Evolutionary conservation across 208 protist genomes (phyloP).

Genomic region (Leishmania arabica): DNA sequence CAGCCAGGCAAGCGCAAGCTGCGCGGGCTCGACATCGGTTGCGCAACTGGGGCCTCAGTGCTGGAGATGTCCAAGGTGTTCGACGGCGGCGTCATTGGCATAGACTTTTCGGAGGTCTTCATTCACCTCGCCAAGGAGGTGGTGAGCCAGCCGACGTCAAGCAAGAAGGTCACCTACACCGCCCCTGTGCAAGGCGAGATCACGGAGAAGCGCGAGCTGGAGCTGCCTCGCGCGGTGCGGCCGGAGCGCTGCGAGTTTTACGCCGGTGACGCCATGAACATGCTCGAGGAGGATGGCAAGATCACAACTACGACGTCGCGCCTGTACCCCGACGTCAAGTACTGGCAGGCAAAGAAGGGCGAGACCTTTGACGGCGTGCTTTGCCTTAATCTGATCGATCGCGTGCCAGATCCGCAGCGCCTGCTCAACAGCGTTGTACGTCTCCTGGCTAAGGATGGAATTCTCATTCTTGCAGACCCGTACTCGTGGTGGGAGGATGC

Average conservation of each 20-base stretch:
- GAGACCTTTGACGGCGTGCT: slow-evolving; percentile 83
- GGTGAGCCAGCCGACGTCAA: slow-evolving; percentile 5
- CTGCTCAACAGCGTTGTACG: slow-evolving; percentile 55
- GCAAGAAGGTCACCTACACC: slow-evolving; percentile 44
- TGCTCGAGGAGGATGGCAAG: slow-evolving; percentile 45
- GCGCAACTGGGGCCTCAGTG: slow-evolving; percentile 77
- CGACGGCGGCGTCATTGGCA: slow-evolving; percentile 61
- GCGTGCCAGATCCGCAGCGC: slow-evolving; percentile 67
- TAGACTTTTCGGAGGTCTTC: slow-evolving; percentile 80
- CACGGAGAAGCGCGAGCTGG: slow-evolving; percentile 35
- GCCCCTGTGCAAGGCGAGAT: slow-evolving; percentile 71
- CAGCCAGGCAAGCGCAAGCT: slow-evolving; percentile 20
- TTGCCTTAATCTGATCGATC: slow-evolving; percentile 81
- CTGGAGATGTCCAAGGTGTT: slow-evolving; percentile 88
- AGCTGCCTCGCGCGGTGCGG: slow-evolving; percentile 28
- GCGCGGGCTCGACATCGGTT: slow-evolving; percentile 79
- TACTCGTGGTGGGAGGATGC: slow-evolving; percentile 88
- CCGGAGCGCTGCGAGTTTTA: slow-evolving; percentile 59
- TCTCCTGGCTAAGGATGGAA: slow-evolving; percentile 55
- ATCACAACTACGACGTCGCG: slow-evolving; percentile 15
- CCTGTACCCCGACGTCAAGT: slow-evolving; percentile 46
- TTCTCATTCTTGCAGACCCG: slow-evolving; percentile 80
- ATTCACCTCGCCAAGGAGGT: slow-evolving; percentile 71
- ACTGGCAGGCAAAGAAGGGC: slow-evolving; percentile 49
- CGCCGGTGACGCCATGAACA: slow-evolving; percentile 65